These are phyloP conservation scores for Scheffersomyces amazonensis DNA, from an alignment of 805 yeast genomes.

Conservation along the genomic window DNA sequence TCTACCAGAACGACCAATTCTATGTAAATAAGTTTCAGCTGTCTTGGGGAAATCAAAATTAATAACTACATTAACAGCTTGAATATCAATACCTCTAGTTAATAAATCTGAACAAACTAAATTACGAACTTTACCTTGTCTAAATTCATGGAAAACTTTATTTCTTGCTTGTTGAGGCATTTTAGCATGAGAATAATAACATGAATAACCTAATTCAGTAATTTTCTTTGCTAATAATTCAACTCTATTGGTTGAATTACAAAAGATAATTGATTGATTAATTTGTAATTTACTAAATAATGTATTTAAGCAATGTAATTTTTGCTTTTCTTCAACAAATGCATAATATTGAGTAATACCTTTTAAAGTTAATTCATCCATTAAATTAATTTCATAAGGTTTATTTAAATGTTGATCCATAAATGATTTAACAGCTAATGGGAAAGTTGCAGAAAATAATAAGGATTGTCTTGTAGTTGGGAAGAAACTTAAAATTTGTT, in stretches of 20 bases:
- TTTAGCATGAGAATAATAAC: constrained; percentile 94
- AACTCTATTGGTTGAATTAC: constrained; percentile 95
- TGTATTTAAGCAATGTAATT: constrained; percentile 93
- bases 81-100: constrained; percentile 98
- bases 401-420: constrained; percentile 87
- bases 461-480: constrained; percentile 72
- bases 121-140: constrained; percentile 97
- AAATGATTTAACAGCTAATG: constrained; percentile 85
- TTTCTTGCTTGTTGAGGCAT: constrained; percentile 98
- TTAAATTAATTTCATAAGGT: constrained; percentile 93
- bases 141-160: constrained; percentile 96
- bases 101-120: constrained; percentile 94
- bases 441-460: constrained; percentile 94
- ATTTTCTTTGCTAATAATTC: constrained; percentile 94
- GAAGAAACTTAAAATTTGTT: constrained; percentile 79
- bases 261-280: constrained; percentile 94
- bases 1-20: constrained; percentile 99
- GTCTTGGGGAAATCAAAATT: constrained; percentile 98
- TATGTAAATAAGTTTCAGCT: constrained; percentile 95
- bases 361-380: constrained; percentile 94
- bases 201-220: constrained; percentile 93
- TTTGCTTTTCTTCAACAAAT: constrained; percentile 96
- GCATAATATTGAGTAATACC: constrained; percentile 98
- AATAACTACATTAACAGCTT: constrained; percentile 96
- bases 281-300: constrained; percentile 90